Conservation (phyloP, 306 rosid species). For the Prunus salicina region DNA sequence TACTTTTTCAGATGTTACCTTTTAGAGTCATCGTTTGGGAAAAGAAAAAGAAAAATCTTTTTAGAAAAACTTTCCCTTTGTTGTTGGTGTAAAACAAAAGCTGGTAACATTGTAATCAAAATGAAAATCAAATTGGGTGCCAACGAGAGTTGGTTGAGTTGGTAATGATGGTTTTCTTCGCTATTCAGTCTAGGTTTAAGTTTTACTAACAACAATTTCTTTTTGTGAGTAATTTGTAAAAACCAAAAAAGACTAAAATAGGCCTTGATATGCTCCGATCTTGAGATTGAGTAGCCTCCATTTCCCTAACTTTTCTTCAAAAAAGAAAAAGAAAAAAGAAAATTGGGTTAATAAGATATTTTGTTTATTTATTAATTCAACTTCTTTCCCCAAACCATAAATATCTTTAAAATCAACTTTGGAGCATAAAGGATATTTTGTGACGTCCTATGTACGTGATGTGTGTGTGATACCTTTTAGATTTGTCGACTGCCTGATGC, state of each 20-base stretch:
- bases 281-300: too few species aligned
- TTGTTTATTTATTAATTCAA: neutral
- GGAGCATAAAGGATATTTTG: neutral
- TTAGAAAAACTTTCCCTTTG: neutral
- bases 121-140: too few species aligned
- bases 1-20: neutral
- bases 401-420: neutral
- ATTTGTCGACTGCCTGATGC: neutral
- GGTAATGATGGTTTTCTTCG: accelerated
- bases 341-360: neutral
- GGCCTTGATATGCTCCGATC: too few species aligned
- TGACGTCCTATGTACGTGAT: neutral
- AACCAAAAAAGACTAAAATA: too few species aligned
- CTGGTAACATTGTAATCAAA: neutral
- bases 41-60: neutral
- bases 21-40: neutral
- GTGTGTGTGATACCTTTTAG: neutral
- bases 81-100: neutral
- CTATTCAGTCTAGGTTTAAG: too few species aligned
- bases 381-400: neutral
- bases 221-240: too few species aligned
- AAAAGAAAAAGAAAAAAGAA: too few species aligned
- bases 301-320: too few species aligned
- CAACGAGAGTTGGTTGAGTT: too few species aligned
- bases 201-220: accelerated